Base-by-base conservation (phyloP, 805 yeast genomes). In the Yamadazyma paraphyllophila region DNA sequence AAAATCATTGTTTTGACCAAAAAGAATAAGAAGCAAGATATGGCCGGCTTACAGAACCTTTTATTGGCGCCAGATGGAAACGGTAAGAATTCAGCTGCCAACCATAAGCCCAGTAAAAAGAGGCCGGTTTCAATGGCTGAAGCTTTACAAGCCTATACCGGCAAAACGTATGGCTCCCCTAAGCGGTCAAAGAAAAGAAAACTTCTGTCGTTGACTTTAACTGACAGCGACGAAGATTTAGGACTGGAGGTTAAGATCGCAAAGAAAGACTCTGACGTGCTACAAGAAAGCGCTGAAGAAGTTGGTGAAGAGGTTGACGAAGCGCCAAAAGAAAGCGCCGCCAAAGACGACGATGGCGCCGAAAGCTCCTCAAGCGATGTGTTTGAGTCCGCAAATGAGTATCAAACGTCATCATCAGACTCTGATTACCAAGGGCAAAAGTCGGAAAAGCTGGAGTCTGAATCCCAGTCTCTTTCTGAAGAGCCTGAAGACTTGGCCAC, bases 121-220 rank as follows among this genome's bases (percentile, higher is more conserved):
- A 63, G 68, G 53, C 78, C 80, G 11, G 69, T 58, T 46, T 74
- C 80, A 14, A 67, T 77, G 76, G 82, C 81, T 8, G 82, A 77
- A 57, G 83, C 83, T 8, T 76, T 81, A 26, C 81, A 81, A 10
- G 73, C 77, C 7, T 78, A 78, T 57, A 71, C 83, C 1, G 81
- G 82, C 25, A 78, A 77, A 46, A 74, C 71, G 54, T 79, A 77
- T 47, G 60, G 77, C 51, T 14, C 30, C 14, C 29, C 36, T 15
- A 30, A 30, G 8, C 69, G 77, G 5, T 78, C 76, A 55, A 71
- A 67, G 47, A 62, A 50, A 51, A 58, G 61, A 42, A 58, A 41
- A 57, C 59, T 45, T 55, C 52, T 49, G 60, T 48, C 32, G 49
- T 26, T 37, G 32, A 61, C 14, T 47, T 58, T 52, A 57, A 54